Percentiles rank a stretch among this genome's conserved stretches.
Evolutionary conservation across 495 filamentous ascomycete species (phyloP).

Genomic region (Endocarpon pusillum): DNA sequence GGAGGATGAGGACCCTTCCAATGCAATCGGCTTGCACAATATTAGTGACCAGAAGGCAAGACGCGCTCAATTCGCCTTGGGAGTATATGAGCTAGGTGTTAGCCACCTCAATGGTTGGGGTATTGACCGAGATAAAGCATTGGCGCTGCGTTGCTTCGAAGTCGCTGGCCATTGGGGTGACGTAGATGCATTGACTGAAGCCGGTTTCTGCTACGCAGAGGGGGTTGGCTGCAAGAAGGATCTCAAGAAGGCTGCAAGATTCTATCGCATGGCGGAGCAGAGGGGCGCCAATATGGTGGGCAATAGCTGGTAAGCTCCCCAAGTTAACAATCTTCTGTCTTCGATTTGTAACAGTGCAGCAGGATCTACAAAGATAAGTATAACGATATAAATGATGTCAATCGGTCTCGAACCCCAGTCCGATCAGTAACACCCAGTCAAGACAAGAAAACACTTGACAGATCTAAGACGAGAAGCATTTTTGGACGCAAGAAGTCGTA

Average conservation of each 20-base stretch:
- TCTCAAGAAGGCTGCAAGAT: conserved; percentile 80
- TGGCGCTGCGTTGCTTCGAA: conserved; percentile 86
- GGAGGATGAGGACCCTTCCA: conserved; percentile 51
- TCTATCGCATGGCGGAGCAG: conserved; percentile 76
- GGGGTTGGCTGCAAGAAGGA: conserved; percentile 85
- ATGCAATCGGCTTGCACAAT: conserved; percentile 47
- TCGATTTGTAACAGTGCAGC: conserved; percentile 6
- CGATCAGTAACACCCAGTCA: conserved; percentile 26
- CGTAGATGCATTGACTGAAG: conserved; percentile 76
- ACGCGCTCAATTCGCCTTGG: conserved; percentile 81
- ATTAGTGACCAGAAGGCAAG: conserved; percentile 53
- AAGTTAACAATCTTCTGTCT: conserved; percentile 2
- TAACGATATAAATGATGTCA: conserved; percentile 54
- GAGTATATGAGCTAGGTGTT: conserved; percentile 91
- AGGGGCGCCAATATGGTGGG: conserved; percentile 96
- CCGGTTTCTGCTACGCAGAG: conserved; percentile 76
- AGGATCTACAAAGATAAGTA: conserved; percentile 96
- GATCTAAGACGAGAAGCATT: conserved; percentile 46
- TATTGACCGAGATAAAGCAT: conserved; percentile 73
- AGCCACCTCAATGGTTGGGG: conserved; percentile 98
- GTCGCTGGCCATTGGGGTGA: conserved; percentile 97
- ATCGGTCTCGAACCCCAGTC: conserved; percentile 20
- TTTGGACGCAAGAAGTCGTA: conserved; percentile 46
- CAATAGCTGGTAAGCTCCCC: conserved; percentile 70
- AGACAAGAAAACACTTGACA: conserved; percentile 29